Evolutionary conservation across 139 green algal genomes (phyloP), one percentile per base, ranked within the genome.

Genomic region (Micromonas pusilla): DNA sequence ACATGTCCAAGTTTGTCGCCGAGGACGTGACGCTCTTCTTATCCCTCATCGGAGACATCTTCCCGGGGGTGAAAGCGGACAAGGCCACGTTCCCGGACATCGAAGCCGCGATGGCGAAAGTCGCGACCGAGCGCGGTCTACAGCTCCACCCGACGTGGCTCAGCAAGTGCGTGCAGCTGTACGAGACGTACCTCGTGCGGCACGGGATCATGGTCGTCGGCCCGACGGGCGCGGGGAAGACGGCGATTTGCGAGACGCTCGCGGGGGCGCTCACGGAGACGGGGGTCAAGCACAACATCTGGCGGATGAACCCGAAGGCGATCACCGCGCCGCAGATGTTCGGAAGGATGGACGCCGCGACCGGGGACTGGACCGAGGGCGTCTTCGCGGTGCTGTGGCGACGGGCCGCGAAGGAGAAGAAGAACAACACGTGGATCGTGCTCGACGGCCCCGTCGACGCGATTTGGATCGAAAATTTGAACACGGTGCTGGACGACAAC

Each of bases 391-490:
- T 87, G 79, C 88, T 91, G 38, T 93, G 91, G 81, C 77, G 90
- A 20, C 89, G 93, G 82, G 84, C 91, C 53, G 92, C 91, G 78
- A 90, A 90, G 79, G 89, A 85, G 36, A 89, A 88, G 74, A 85
- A 90, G 23, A 85, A 91, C 81, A 83, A 39, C 1, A 67, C 66
- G 21, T 92, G 90, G 75, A 77, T 96, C 39, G 85, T 96, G 28
- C 91, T 96, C 73, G 91, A 96, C 78, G 91, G 89, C 38, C 88
- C 93, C 73, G 89, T 93, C 53, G 91, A 96, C 66, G 90, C 91
- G 19, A 85, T 93, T 81, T 96, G 91, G 91, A 88, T 96, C 72
- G 91, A 96, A 82, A 93, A 94, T 84, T 92, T 96, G 88, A 96
- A 96, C 83, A 88, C 76, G 39, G 89, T 93, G 5, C 93, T 96